These are phyloP conservation scores for Aspergillus niger DNA, from an alignment of 2,329 filamentous ascomycete genomes.

Conservation along the genomic window DNA sequence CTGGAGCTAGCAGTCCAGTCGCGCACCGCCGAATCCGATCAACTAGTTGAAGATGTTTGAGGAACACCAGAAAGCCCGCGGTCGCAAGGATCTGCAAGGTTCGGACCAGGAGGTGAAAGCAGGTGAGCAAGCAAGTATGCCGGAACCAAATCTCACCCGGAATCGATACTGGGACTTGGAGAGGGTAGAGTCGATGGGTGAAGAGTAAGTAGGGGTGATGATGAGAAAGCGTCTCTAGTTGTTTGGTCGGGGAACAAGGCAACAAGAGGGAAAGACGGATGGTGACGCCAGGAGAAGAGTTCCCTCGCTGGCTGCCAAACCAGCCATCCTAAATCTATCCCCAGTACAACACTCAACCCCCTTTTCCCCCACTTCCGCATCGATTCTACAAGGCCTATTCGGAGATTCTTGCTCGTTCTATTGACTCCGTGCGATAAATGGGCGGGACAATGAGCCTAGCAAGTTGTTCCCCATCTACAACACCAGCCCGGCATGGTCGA, in stretches of 20 bases:
- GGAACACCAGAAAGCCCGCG: slow-evolving; percentile 15
- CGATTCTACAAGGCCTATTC: not conserved
- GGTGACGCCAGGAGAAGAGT: not conserved
- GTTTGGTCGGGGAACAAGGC: not conserved
- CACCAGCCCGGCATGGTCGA: no score
- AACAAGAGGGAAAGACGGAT: not conserved
- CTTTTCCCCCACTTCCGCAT: not conserved
- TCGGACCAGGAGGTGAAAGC: not conserved
- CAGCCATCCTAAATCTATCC: not conserved
- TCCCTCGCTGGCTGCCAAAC: not conserved
- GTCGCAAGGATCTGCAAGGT: slow-evolving; percentile 11
- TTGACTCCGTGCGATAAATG: not conserved
- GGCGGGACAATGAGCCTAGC: not conserved
- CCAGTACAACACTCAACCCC: not conserved
- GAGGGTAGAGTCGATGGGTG: not conserved
- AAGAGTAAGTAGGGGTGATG: not conserved
- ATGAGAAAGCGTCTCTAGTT: not conserved
- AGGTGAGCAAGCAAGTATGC: not conserved
- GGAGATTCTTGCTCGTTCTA: not conserved
- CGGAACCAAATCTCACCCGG: not conserved
- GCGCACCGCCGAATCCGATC: not conserved
- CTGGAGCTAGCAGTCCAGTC: slow-evolving; percentile 8
- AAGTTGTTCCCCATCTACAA: not conserved
- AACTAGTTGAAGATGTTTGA: slow-evolving; percentile 1
- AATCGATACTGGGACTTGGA: not conserved